Evolutionary conservation across 78 protist genomes (phyloP).

Genomic region (Cavenderia fasciculata): DNA sequence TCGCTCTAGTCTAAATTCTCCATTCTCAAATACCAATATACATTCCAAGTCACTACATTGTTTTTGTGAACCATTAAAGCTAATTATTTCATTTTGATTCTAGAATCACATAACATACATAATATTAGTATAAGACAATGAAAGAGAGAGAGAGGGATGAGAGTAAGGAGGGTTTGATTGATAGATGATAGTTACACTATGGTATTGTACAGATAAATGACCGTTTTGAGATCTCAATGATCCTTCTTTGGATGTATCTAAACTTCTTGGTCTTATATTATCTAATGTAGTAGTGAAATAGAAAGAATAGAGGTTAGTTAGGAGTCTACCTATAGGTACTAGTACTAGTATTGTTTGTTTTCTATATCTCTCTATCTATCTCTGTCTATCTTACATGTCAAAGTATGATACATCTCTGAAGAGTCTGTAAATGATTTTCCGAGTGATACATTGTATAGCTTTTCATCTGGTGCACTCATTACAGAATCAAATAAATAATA

Average conservation of each 20-base stretch:
- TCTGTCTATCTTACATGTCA: background rate
- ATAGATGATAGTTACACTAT: background rate
- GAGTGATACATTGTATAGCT: background rate
- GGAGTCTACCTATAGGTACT: background rate
- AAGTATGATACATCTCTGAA: background rate
- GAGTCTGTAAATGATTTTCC: background rate
- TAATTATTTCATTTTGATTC: slow-evolving; percentile 20
- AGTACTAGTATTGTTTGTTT: background rate
- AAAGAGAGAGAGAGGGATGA: background rate
- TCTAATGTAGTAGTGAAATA: background rate
- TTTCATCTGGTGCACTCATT: too few relatives aligned
- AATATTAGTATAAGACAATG: background rate
- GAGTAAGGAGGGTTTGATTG: background rate
- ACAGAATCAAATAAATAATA: too few relatives aligned
- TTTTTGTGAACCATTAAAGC: slow-evolving; percentile 33
- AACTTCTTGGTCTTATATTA: background rate
- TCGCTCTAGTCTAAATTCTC: slow-evolving; percentile 48
- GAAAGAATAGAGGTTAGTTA: background rate
- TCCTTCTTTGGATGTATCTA: background rate
- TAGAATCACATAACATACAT: background rate
- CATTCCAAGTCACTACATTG: slow-evolving; percentile 35
- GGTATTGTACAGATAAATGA: slow-evolving; percentile 8
- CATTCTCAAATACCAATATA: slow-evolving; percentile 52
- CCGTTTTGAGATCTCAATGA: background rate
- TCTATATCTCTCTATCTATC: too few relatives aligned